Evolutionary conservation across 257 asterid species (phyloP).

Genomic region (Solanum bulbocastanum): DNA sequence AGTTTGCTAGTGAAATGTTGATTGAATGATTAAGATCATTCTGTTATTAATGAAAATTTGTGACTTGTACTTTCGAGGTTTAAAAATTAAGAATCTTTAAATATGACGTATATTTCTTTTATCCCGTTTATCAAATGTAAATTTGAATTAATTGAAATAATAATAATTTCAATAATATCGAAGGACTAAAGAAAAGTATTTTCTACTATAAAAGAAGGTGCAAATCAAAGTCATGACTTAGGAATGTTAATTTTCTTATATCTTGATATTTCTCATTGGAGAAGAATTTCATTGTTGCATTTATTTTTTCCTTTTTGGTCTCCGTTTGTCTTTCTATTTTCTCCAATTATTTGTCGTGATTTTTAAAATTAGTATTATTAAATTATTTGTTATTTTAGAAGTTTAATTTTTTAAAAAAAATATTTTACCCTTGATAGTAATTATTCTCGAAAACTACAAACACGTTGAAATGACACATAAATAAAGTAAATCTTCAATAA

Average conservation of each 20-base stretch:
- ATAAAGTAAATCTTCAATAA: too few relatives aligned
- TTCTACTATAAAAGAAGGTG: not conserved
- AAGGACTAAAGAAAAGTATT: too few relatives aligned
- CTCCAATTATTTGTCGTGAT: too few relatives aligned
- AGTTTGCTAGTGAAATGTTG: not conserved
- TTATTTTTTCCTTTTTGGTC: not conserved
- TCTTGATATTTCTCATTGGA: not conserved
- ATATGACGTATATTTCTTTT: not conserved
- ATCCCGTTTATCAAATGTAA: not conserved
- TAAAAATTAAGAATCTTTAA: not conserved
- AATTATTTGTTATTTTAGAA: too few relatives aligned
- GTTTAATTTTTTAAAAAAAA: not conserved
- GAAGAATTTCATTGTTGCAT: not conserved
- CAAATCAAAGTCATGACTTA: not conserved
- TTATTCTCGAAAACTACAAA: too few relatives aligned
- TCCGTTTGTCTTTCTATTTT: not conserved
- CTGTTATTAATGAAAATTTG: fast-evolving
- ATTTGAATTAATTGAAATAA: not conserved
- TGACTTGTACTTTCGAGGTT: not conserved
- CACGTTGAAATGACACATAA: not conserved
- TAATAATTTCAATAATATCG: not conserved
- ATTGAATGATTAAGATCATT: fast-evolving
- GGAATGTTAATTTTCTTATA: not conserved
- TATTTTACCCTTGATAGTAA: not conserved
- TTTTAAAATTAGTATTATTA: too few relatives aligned